Evolutionary conservation across 345 rosid genomes (phyloP), one percentile per base, ranked within the genome.

Genomic region (Rhizophora apiculata): DNA sequence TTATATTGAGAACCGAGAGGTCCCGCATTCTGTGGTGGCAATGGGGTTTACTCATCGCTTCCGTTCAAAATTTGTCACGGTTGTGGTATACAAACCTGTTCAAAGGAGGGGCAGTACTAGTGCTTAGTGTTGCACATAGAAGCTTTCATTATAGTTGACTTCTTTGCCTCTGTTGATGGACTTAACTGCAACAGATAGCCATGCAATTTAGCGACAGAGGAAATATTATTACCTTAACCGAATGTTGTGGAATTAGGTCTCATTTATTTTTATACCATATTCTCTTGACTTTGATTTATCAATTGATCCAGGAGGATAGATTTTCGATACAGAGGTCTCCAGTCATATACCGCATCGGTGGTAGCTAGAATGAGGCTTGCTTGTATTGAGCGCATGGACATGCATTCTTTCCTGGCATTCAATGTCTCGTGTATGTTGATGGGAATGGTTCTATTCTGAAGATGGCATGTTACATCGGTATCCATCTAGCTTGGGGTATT

Each of bases 41-140:
- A 91, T 96, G 11, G 99, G 99, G 36, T 86, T 89, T 83, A 85
- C 97, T 62, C 99, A 96, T 68, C 91, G 98, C 63, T 96, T 90
- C 79, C 84, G 75, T 65, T 78, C 99, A 46, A 92, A 92, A 81
- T 96, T 71, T 69, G 99, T 96, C 46, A 92, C 96, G 53, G 95
- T 92, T 27, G 97, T 96, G 77, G 83, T 96, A 67, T 96, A 96
- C 86, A 92, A 96, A 76, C 96, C 96, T 64, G 74, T 65, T 61
- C 74, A 62, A 24, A 64, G 77, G 74, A 69, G 77, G 74, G 74
- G 93, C 26, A 87, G 79, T 69, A 39, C 82, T 60, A 78, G 83
- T 84, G 76, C 77, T 67, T 86, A 74, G 85, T 29, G 27, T 67
- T 79, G 24, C 73, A 74, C 75, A 62, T 65, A 68, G 37, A 37